Evolutionary conservation across 805 yeast genomes (phyloP).

Genomic region (Metschnikowia kunwiensis): DNA sequence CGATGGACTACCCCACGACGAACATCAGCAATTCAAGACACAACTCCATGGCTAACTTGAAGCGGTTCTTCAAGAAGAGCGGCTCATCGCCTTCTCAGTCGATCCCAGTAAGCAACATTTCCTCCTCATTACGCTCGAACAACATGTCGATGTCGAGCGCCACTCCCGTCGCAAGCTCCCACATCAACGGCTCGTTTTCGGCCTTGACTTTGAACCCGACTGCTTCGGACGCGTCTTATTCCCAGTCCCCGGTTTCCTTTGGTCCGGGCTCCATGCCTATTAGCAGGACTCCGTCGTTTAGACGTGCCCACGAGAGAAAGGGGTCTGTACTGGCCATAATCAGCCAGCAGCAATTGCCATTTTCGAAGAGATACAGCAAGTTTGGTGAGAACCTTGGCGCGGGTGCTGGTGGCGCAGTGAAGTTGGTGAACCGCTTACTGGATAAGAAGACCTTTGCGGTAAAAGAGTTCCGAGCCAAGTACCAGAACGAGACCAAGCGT

Average conservation of each 20-base stretch:
- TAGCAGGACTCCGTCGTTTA: conserved; percentile 29
- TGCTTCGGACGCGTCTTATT: conserved; percentile 33
- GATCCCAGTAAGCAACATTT: conserved; percentile 21
- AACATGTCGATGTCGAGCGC: conserved; percentile 13
- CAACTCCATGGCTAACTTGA: conserved; percentile 75
- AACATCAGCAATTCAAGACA: conserved; percentile 45
- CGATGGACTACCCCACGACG: conserved; percentile 33
- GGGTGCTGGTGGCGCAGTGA: conserved; percentile 93
- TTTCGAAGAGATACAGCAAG: conserved; percentile 72
- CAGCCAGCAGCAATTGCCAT: conserved; percentile 44
- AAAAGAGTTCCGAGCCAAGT: conserved; percentile 81
- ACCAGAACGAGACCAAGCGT: conserved; percentile 68
- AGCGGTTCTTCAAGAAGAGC: conserved; percentile 62
- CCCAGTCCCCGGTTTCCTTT: conserved; percentile 31
- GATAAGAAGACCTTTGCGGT: conserved; percentile 84
- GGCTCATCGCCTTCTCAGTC: conserved; percentile 21
- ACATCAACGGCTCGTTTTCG: conserved; percentile 21
- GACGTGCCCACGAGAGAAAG: conserved; percentile 35
- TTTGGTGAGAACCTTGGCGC: conserved; percentile 88
- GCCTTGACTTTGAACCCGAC: conserved; percentile 35
- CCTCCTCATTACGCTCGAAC: conserved; percentile 23
- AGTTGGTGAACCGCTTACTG: conserved; percentile 60
- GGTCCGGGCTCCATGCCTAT: conserved; percentile 23
- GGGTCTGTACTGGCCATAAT: conserved; percentile 35
- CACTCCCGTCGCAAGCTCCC: conserved; percentile 23